These are phyloP conservation scores for Vaccinium macrocarpon DNA, from an alignment of 148 eudicot genomes.

Conservation along the genomic window DNA sequence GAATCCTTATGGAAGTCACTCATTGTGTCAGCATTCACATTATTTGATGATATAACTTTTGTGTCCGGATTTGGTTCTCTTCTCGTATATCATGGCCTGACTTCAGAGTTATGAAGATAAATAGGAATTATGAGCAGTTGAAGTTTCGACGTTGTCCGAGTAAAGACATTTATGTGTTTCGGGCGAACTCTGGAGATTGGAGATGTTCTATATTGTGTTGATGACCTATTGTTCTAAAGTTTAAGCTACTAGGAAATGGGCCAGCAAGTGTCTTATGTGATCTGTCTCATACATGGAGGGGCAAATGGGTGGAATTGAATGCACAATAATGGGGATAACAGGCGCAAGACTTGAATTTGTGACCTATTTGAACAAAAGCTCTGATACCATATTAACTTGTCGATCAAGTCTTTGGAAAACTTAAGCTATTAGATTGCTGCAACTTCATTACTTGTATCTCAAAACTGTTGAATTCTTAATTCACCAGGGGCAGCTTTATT, in stretches of 20 bases:
- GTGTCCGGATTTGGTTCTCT: background rate
- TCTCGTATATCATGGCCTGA: background rate
- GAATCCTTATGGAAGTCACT: background rate
- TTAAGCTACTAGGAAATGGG: background rate
- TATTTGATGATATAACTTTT: background rate
- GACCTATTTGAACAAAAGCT: too few species aligned
- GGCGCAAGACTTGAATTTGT: too few species aligned
- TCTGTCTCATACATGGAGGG: too few species aligned
- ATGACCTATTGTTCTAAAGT: background rate
- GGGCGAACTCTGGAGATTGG: background rate
- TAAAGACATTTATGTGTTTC: background rate
- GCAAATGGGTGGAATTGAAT: background rate
- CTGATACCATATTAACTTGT: too few species aligned
- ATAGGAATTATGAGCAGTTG: background rate
- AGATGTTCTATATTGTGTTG: background rate
- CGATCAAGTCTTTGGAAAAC: too few species aligned
- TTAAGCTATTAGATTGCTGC: too few species aligned
- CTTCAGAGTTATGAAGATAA: background rate
- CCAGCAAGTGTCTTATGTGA: background rate
- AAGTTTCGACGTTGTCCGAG: background rate
- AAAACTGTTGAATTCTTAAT: too few species aligned
- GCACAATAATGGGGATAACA: background rate
- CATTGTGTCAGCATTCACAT: background rate
- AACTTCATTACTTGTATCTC: too few species aligned
- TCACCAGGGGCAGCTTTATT: background rate